These are phyloP conservation scores for Delonix regia DNA, from an alignment of 306 rosid species.

Conservation along the genomic window DNA sequence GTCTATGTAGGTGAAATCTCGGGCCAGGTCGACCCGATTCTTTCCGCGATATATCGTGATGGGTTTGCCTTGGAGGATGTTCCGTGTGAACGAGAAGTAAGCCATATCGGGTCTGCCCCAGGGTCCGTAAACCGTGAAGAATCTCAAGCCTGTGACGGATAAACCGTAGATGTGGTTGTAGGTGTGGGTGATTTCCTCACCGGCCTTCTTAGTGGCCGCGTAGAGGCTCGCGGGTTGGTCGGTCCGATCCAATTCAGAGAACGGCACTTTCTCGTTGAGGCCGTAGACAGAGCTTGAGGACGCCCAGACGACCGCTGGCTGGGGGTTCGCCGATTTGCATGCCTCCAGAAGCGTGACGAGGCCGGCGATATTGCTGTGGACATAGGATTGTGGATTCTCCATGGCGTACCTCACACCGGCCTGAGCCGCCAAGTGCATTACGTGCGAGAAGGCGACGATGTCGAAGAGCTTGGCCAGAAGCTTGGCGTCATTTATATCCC, in stretches of 20 bases:
- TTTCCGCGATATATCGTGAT: conserved; percentile 62
- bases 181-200: conserved; percentile 72
- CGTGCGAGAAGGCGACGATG: conserved; percentile 65
- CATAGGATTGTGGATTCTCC: conserved; percentile 65
- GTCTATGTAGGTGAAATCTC: conserved; percentile 79
- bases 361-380: conserved; percentile 76
- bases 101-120: conserved; percentile 87
- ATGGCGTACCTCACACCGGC: conserved; percentile 81
- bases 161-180: conserved; percentile 76
- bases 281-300: conserved; percentile 81
- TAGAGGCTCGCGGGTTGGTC: conserved; percentile 77
- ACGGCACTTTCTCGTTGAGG: conserved; percentile 69
- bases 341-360: conserved; percentile 65
- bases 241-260: conserved; percentile 70
- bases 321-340: conserved; percentile 66
- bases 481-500: conserved; percentile 60
- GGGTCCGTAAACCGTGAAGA: conserved; percentile 78
- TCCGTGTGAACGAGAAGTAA: conserved; percentile 65
- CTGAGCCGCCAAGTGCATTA: conserved; percentile 83
- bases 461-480: conserved; percentile 68
- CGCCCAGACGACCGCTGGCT: conserved; percentile 75
- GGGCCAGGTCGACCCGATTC: conserved; percentile 48
- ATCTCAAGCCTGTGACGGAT: conserved; percentile 68
- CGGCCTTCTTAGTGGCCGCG: conserved; percentile 79
- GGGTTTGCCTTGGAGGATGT: conserved; percentile 63